Evolutionary conservation across 2,329 filamentous ascomycete genomes (phyloP).

Genomic region (Clarireedia paspali): DNA sequence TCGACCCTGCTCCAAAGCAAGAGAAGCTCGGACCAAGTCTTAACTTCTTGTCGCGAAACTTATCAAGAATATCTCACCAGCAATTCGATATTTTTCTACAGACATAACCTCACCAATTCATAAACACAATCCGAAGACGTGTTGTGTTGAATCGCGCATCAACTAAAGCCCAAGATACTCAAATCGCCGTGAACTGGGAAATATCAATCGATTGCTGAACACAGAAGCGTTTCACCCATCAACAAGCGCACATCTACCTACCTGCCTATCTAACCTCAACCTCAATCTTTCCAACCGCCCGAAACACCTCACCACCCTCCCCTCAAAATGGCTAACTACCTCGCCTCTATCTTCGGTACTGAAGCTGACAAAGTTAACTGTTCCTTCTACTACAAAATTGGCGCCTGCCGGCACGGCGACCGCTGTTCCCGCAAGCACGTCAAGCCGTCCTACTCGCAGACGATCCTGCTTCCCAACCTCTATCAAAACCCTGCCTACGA

Average conservation of each 20-base stretch:
- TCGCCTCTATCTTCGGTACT: constrained; percentile 98
- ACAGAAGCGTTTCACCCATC: neutral
- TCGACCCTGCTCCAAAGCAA: neutral
- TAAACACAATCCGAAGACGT: no score
- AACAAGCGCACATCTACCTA: neutral
- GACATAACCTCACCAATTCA: no score
- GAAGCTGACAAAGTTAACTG: constrained; percentile 99
- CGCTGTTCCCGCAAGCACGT: constrained; percentile 98
- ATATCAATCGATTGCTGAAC: neutral
- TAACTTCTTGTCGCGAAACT: neutral
- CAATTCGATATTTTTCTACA: neutral
- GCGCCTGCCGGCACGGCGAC: constrained; percentile 95
- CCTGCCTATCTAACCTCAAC: neutral
- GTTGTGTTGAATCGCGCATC: no score
- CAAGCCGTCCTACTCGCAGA: constrained; percentile 97
- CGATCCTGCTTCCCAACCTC: constrained; percentile 94
- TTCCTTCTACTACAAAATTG: constrained; percentile 99
- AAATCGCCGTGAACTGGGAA: neutral
- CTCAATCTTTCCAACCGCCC: neutral
- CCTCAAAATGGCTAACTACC: constrained; percentile 81
- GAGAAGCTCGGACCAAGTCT: neutral
- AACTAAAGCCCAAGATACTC: neutral
- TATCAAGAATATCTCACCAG: neutral
- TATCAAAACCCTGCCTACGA: constrained; percentile 99
- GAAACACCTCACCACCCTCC: neutral